A percentile compares a stretch with the other conserved stretches of the same genome.
Evolutionary conservation across 768 basidiomycete species (phyloP).

Genomic region (Flagelloscypha sp.): DNA sequence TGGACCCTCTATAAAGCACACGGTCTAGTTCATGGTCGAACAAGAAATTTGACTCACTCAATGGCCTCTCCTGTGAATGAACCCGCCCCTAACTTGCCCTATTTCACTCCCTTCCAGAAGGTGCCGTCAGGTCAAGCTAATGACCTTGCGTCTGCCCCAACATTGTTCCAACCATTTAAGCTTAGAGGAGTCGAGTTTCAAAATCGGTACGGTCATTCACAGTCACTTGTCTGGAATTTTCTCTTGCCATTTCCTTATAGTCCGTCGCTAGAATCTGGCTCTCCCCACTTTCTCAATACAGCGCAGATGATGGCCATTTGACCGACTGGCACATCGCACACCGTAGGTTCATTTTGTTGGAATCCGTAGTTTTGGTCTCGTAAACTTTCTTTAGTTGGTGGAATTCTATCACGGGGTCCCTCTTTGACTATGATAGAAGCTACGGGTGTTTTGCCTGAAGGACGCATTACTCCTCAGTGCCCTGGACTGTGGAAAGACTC

Average conservation of each 20-base stretch:
- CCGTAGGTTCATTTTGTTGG: slow-evolving; percentile 22
- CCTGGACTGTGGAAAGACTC: slow-evolving; percentile 55
- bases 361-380: slow-evolving; percentile 9
- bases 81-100: too few relatives aligned
- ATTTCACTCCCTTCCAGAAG: too few relatives aligned
- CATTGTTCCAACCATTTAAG: slow-evolving; percentile 46
- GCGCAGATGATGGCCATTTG: slow-evolving; percentile 31
- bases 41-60: too few relatives aligned
- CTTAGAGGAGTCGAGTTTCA: slow-evolving; percentile 46
- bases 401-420: slow-evolving; percentile 44
- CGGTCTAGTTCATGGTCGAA: too few relatives aligned
- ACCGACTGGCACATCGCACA: slow-evolving; percentile 39
- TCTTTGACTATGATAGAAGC: slow-evolving; percentile 61
- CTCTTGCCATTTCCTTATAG: too few relatives aligned
- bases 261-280: too few relatives aligned
- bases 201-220: too few relatives aligned
- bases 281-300: slow-evolving; percentile 38
- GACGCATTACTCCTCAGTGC: slow-evolving; percentile 62
- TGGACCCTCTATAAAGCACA: too few relatives aligned
- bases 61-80: too few relatives aligned
- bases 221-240: too few relatives aligned
- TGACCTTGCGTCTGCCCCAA: slow-evolving; percentile 23
- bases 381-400: slow-evolving; percentile 41
- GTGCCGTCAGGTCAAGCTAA: too few relatives aligned
- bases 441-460: slow-evolving; percentile 50